Conservation (phyloP, 306 rosid genomes). For the Benincasa hispida region DNA sequence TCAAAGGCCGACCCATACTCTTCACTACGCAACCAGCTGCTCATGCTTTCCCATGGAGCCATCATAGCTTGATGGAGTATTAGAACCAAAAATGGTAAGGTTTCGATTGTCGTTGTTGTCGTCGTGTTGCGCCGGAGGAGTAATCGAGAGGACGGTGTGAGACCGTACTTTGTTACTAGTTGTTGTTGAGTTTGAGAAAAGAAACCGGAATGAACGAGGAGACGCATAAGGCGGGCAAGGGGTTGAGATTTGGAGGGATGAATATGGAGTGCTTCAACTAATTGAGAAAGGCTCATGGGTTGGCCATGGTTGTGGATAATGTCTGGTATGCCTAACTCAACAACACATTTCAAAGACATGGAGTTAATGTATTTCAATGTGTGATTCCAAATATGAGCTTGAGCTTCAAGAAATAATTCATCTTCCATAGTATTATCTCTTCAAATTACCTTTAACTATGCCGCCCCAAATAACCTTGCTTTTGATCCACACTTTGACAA, state of each 20-base stretch:
- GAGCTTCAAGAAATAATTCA: not conserved
- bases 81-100: not conserved
- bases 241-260: constrained; percentile 17
- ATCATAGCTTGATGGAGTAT: constrained; percentile 1
- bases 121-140: constrained; percentile 17
- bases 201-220: constrained; percentile 23
- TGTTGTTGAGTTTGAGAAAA: constrained; percentile 2
- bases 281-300: constrained; percentile 35
- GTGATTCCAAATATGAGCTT: constrained; percentile 17
- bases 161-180: constrained; percentile 10
- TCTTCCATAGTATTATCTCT: not conserved
- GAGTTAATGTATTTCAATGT: constrained; percentile 15
- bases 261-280: constrained; percentile 16
- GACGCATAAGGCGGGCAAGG: constrained; percentile 26
- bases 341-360: constrained; percentile 26
- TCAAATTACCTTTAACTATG: not conserved
- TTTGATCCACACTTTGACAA: too few relatives aligned
- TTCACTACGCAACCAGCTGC: not conserved
- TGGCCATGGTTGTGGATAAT: constrained; percentile 22
- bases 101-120: not conserved
- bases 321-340: constrained; percentile 20
- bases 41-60: constrained; percentile 12
- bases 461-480: too few relatives aligned
- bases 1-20: not conserved
- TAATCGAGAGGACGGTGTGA: constrained; percentile 22